Evolutionary conservation across 225 moss, liverwort and hornwort genomes (phyloP).

Genomic region (Polytrichum commune): DNA sequence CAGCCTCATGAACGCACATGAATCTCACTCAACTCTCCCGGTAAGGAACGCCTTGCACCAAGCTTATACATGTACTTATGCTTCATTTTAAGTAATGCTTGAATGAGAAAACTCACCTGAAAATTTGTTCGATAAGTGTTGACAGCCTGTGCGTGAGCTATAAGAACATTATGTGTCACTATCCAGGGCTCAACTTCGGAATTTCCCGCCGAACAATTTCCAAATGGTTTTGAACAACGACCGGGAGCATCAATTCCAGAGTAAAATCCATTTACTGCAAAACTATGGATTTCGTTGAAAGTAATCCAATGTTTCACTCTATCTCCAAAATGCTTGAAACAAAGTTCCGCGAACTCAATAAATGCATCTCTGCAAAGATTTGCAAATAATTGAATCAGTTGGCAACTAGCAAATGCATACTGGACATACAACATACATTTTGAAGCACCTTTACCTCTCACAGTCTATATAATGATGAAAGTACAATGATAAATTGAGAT

Average conservation of each 20-base stretch:
- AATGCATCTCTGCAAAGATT: constrained; percentile 28
- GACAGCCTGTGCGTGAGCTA: constrained; percentile 53
- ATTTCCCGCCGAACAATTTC: constrained; percentile 34
- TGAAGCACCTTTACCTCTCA: too few species aligned
- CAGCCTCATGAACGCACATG: neutral
- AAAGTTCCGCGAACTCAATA: constrained; percentile 36
- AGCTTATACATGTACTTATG: too few species aligned
- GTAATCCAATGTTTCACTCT: constrained; percentile 66
- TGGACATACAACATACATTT: too few species aligned
- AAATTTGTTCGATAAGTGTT: constrained; percentile 50
- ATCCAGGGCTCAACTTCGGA: constrained; percentile 49
- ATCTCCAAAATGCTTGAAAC: constrained; percentile 38
- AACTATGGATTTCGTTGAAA: constrained; percentile 55
- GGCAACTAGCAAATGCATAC: too few species aligned
- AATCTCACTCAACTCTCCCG: neutral
- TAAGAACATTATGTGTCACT: constrained; percentile 42
- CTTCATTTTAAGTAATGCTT: too few species aligned
- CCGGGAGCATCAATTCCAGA: constrained; percentile 54
- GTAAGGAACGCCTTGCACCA: too few species aligned
- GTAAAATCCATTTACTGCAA: constrained; percentile 40
- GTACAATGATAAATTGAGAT: too few species aligned
- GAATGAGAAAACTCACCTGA: constrained; percentile 25
- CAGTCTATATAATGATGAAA: too few species aligned
- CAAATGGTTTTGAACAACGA: constrained; percentile 40
- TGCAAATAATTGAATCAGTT: too few species aligned